These are phyloP conservation scores for Loxodes magnus DNA, from an alignment of 73 alveolate genomes.

Conservation along the genomic window DNA sequence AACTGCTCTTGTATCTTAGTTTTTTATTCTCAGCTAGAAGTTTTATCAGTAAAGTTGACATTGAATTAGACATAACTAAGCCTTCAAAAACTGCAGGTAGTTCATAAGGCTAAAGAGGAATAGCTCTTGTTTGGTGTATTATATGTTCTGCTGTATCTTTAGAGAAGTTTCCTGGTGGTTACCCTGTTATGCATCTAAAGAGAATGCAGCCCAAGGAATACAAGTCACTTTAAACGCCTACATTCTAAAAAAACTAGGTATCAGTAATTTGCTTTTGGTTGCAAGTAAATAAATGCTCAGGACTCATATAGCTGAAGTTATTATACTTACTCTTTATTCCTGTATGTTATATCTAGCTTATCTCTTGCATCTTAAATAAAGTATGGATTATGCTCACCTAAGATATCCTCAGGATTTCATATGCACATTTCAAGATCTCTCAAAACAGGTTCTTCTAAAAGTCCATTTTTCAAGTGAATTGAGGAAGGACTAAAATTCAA, in stretches of 20 bases:
- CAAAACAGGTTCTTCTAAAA: conserved; percentile 24
- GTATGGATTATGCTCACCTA: not conserved
- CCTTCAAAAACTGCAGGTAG: conserved; percentile 34
- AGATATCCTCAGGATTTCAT: conserved; percentile 36
- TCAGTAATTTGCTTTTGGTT: conserved; percentile 25
- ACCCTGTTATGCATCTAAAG: conserved; percentile 32
- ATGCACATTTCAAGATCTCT: conserved; percentile 25
- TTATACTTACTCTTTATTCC: conserved; percentile 35
- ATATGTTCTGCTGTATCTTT: conserved; percentile 2
- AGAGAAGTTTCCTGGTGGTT: conserved; percentile 16
- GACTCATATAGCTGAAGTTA: conserved; percentile 38
- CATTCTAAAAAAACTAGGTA: conserved; percentile 4
- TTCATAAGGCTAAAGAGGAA: conserved; percentile 20
- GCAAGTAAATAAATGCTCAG: conserved; percentile 42
- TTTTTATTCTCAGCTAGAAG: conserved; percentile 27
- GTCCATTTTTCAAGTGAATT: conserved; percentile 18
- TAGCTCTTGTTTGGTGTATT: not conserved
- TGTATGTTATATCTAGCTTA: conserved; percentile 32
- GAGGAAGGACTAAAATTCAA: conserved; percentile 35
- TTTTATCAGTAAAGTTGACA: conserved; percentile 33
- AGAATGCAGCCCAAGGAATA: conserved; percentile 50
- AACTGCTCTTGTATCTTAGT: conserved; percentile 15
- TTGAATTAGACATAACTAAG: conserved; percentile 38
- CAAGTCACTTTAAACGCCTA: conserved; percentile 26
- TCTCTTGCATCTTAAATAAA: conserved; percentile 17